These are phyloP conservation scores for Onygenales sp. DNA, from an alignment of 2,329 filamentous ascomycete genomes.

Conservation along the genomic window DNA sequence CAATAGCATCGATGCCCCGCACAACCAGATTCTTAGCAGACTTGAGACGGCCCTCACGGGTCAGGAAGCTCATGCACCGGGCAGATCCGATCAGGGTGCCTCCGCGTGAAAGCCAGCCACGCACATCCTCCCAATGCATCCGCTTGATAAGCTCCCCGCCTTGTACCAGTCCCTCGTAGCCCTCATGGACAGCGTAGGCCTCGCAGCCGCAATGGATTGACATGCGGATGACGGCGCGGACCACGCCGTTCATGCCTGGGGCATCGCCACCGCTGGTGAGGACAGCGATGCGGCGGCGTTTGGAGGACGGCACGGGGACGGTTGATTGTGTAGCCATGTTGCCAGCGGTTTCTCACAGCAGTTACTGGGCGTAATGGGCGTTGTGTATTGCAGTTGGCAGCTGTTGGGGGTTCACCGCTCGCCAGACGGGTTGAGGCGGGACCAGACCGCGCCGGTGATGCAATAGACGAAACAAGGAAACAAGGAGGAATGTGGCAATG, in stretches of 20 bases:
- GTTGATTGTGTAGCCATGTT: neutral
- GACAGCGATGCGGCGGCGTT: conserved; percentile 60
- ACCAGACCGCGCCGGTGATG: no score
- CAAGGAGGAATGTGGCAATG: no score
- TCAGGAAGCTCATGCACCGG: conserved; percentile 83
- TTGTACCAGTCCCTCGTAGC: conserved; percentile 88
- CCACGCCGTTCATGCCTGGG: conserved; percentile 87
- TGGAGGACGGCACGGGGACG: conserved; percentile 9
- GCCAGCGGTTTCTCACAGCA: neutral
- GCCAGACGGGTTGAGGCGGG: no score
- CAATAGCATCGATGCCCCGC: conserved; percentile 86
- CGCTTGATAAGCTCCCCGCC: conserved; percentile 80
- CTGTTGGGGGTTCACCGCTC: no score
- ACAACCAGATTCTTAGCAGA: conserved; percentile 93
- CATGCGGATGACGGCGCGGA: conserved; percentile 85
- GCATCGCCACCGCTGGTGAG: conserved; percentile 94
- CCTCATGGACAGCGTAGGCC: conserved; percentile 76
- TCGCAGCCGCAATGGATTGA: conserved; percentile 76
- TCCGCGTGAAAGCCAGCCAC: conserved; percentile 86
- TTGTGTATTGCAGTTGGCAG: no score
- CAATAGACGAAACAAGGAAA: no score
- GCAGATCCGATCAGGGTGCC: conserved; percentile 95
- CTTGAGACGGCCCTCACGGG: conserved; percentile 69
- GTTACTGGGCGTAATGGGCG: neutral
- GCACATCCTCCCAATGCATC: conserved; percentile 87